Evolutionary conservation across 331 rosid species (phyloP), one percentile per base, ranked within the genome.

Genomic region (Acacia pycnantha): DNA sequence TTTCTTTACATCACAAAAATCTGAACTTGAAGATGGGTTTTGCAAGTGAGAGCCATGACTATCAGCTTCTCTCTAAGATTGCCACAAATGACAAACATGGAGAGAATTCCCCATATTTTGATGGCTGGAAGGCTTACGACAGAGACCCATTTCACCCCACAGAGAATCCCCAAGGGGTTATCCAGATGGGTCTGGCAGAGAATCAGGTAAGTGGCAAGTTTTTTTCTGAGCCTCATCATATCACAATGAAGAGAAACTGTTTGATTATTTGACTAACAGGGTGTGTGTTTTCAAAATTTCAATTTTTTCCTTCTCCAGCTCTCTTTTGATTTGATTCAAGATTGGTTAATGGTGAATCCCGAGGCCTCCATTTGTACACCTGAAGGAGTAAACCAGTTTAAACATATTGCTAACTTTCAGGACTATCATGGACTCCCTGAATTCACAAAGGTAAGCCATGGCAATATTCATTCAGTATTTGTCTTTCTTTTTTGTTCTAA

Each of bases 101-200:
- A 4, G 95, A 91, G 84, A 81, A 89, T 48, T 77, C 92, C 0
- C 88, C 91, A 0, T 91, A 91, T 66, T 89, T 91, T 11, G 91
- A 89, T 24, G 95, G 95, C 2, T 91, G 91, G 95, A 91, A 91
- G 77, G 91, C 93, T 0, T 89, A 91, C 31, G 93, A 91, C 27
- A 33, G 16, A 66, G 76, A 91, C 84, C 95, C 95, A 14, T 91
- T 80, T 75, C 89, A 91, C 61, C 83, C 79, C 0, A 66, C 31
- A 1, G 6, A 86, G 1, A 91, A 91, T 37, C 87, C 90, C 0
- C 21, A 27, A 0, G 95, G 95, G 2, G 93, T 91, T 47, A 89
- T 91, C 66, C 95, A 91, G 67, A 89, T 91, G 95, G 95, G 95
- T 48, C 90, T 91, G 14, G 90, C 95, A 31, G 95, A 91, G 78